Evolutionary conservation across 148 eudicot genomes (phyloP).

Genomic region (Persicaria maculosa): DNA sequence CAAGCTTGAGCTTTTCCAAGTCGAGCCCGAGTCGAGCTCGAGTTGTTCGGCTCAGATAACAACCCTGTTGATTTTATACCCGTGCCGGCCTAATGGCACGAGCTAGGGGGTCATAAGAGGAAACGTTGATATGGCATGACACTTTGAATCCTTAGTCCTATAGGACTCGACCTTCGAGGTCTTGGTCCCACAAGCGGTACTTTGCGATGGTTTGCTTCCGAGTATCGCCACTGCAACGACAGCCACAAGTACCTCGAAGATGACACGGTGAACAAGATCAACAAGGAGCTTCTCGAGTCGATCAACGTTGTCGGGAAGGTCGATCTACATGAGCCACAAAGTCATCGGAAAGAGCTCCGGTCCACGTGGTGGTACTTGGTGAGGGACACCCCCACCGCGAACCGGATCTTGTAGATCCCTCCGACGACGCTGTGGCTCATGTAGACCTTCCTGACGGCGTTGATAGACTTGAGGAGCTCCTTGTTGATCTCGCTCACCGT

Average conservation of each 20-base stretch:
- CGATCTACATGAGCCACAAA: slow-evolving; percentile 39
- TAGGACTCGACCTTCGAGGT: slow-evolving; percentile 35
- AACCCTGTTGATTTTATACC: too few relatives aligned
- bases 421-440: slow-evolving; percentile 52
- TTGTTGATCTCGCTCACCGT: slow-evolving; percentile 25
- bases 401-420: slow-evolving; percentile 31
- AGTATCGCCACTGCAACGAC: slow-evolving; percentile 18
- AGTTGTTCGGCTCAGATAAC: too few relatives aligned
- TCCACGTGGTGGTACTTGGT: slow-evolving; percentile 37
- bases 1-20: too few relatives aligned
- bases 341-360: slow-evolving; percentile 23
- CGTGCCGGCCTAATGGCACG: not conserved
- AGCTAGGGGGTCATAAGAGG: slow-evolving; percentile 35
- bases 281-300: slow-evolving; percentile 36
- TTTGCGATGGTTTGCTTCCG: slow-evolving; percentile 44
- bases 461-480: slow-evolving; percentile 38
- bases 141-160: slow-evolving; percentile 28
- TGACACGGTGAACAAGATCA: slow-evolving; percentile 23
- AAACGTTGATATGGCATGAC: slow-evolving; percentile 47
- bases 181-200: slow-evolving; percentile 26
- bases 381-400: slow-evolving; percentile 41
- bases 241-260: slow-evolving; percentile 17
- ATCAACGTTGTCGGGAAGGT: slow-evolving; percentile 30
- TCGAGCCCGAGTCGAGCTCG: too few relatives aligned
- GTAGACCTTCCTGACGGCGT: slow-evolving; percentile 28